Percentiles rank a stretch among this genome's conserved stretches.
Evolutionary conservation across 805 yeast genomes (phyloP).

Genomic region (Blastobotrys mokoenaii): DNA sequence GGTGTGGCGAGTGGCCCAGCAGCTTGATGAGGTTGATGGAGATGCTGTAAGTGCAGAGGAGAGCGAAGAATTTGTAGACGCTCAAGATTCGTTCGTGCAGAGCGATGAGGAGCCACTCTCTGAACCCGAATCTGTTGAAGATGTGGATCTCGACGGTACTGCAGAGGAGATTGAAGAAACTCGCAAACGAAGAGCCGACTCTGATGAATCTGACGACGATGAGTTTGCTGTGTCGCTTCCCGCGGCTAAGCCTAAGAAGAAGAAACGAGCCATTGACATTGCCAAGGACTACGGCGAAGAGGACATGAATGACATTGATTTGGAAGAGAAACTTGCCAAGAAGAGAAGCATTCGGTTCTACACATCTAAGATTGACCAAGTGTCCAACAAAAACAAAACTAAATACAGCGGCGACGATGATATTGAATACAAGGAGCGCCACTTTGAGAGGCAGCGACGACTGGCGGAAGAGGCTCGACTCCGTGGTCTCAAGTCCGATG

Average conservation of each 20-base stretch:
- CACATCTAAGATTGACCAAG: slow-evolving; percentile 93
- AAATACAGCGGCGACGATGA: slow-evolving; percentile 76
- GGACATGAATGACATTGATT: slow-evolving; percentile 69
- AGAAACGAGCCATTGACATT: slow-evolving; percentile 27
- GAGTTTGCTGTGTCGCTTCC: slow-evolving; percentile 46
- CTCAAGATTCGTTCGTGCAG: background rate
- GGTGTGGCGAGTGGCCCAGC: slow-evolving; percentile 78
- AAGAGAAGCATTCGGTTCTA: slow-evolving; percentile 84
- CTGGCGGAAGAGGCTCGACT: slow-evolving; percentile 79
- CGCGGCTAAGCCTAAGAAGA: slow-evolving; percentile 38
- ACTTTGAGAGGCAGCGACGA: slow-evolving; percentile 83
- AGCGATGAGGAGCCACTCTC: background rate
- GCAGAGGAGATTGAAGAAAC: background rate
- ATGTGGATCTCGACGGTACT: too few species aligned
- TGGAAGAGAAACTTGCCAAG: slow-evolving; percentile 74
- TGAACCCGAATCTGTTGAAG: background rate
- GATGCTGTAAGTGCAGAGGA: slow-evolving; percentile 21
- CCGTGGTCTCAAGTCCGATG: slow-evolving; percentile 64
- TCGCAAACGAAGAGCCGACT: background rate
- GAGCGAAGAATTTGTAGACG: slow-evolving; percentile 4
- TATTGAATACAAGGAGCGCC: slow-evolving; percentile 83
- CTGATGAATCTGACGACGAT: slow-evolving; percentile 14
- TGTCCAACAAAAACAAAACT: slow-evolving; percentile 47
- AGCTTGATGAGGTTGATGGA: slow-evolving; percentile 32
- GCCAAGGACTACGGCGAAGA: slow-evolving; percentile 56